Evolutionary conservation across 176 grass and related monocot genomes (phyloP), one percentile per base, ranked within the genome.

Genomic region (Zoysia pacifica): DNA sequence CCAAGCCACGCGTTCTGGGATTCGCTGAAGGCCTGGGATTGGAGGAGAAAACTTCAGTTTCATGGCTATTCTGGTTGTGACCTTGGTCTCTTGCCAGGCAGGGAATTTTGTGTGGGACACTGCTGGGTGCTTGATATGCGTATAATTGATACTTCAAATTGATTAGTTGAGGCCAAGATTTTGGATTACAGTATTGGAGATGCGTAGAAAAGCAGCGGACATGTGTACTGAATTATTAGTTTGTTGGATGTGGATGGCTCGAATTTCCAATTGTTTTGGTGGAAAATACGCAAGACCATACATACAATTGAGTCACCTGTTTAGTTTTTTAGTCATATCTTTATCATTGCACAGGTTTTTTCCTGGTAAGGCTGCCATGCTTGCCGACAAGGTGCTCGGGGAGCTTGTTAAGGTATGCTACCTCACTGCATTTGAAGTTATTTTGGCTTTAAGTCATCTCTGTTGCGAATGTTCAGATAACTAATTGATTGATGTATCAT

Each of bases 401-500:
- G 95, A 94, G 65, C 95, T 98, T 59, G 80, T 89, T 49, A 92
- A 98, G 95, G 92, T 97, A 79, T 11, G 0, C 14, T 13, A 40
- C 40, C 63, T 36, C 47, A 28, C 4, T 20, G 2, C 47, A n/a
- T 49, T 61, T 9, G 16, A 18, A 18, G 13, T 65, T 89, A 41
- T 49, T 37, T 38, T 66, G 18, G 48, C 10, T 76, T 71, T 28
- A 28, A 70, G 5, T 20, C 42, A 16, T 77, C 3, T 67, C 61
- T 62, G 87, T 4, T 28, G 3, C 7, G 12, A 39, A 35, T 16
- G 18, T 75, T 51, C 12, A 12, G 1, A 2, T 4, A 6, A 81
- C 20, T 42, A 37, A 20, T 69, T 58, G 47, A 6, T 48, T 47
- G 40, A 54, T 75, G 62, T 42, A 53, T 39, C 7, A 5, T 51